Evolutionary conservation across 192 early-diverging fungal genomes (phyloP), one percentile per base, ranked within the genome.

Genomic region (Linnemannia zychae): DNA sequence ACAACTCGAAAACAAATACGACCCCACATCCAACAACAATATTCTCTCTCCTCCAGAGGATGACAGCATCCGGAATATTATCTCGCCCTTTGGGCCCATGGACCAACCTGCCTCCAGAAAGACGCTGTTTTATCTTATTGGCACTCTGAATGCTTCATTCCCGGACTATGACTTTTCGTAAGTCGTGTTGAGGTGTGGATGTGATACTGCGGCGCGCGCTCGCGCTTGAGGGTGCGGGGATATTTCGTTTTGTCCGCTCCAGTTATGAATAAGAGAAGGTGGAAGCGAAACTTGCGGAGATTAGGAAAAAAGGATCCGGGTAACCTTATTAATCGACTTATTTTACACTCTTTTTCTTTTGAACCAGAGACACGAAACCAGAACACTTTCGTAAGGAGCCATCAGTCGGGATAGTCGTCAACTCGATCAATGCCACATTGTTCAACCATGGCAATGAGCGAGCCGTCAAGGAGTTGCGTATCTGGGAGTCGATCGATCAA

Each of bases 101-200:
- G 90, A 93, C 18, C 91, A 97, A 81, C 80, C 94, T 4, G 92
- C 97, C 3, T 95, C 95, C 31, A 90, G 97, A 47, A 96, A 94
- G 91, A 97, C 96, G 4, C 89, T 99, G 44, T 99, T 99, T 82
- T 98, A 98, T 82, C 90, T 99, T 31, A 94, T 99, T 24, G 96
- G 95, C 20, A 99, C 98, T 6, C 90, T 99, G 44, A 99, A 99
- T 80, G 95, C 97, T 9, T 95, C 95, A 18, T 99, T 96, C 74
- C 98, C 98, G 7, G 98, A 99, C 83, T 97, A 98, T 82, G 98
- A 99, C 86, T 99, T 98, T 90, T 97, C 94, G 94, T 95, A 88
- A 22, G 86, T 87, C 13, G n/a, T 9, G 12, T 22, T 46, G 72
- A 11, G 7, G 7, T 7, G 57, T n/a, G n/a, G n/a, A n/a, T n/a